These are phyloP conservation scores for Rhizoclosmatium globosum DNA, from an alignment of 192 early-diverging fungal genomes.

Conservation along the genomic window DNA sequence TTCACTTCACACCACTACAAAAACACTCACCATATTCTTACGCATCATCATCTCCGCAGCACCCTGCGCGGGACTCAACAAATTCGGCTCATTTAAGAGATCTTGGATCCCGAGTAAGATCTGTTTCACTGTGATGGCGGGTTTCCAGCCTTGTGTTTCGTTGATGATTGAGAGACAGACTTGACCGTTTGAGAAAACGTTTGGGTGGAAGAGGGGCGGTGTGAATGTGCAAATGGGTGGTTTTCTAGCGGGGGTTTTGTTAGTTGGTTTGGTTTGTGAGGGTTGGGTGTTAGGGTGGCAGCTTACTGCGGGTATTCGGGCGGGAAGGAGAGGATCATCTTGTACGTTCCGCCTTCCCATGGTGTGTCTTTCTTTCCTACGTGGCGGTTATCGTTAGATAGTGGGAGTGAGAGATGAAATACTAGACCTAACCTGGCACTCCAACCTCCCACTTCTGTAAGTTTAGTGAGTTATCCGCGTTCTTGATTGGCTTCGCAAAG, in stretches of 20 bases:
- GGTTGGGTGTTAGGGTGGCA: conserved; percentile 55
- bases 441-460: conserved; percentile 84
- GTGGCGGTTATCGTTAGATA: background rate
- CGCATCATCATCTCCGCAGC: conserved; percentile 80
- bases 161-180: conserved; percentile 97
- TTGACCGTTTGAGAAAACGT: conserved; percentile 95
- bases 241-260: conserved; percentile 53
- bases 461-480: conserved; percentile 77
- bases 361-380: conserved; percentile 53
- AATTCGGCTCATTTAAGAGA: conserved; percentile 90
- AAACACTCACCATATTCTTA: conserved; percentile 48
- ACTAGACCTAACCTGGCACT: conserved; percentile 69
- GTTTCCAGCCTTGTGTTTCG: conserved; percentile 82
- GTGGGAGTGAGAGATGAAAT: background rate
- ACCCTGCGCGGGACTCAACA: conserved; percentile 82
- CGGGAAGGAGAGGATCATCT: conserved; percentile 80
- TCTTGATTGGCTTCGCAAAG: conserved; percentile 88
- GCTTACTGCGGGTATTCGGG: conserved; percentile 81
- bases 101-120: conserved; percentile 93
- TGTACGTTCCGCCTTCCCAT: conserved; percentile 92
- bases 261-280: conserved; percentile 76
- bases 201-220: conserved; percentile 63
- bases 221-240: conserved; percentile 76
- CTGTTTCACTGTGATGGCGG: conserved; percentile 94
- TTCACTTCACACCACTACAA: background rate